phyloP scores from a whole-genome alignment of 768 basidiomycete species.

The Panaeolus cyanescens region DNA sequence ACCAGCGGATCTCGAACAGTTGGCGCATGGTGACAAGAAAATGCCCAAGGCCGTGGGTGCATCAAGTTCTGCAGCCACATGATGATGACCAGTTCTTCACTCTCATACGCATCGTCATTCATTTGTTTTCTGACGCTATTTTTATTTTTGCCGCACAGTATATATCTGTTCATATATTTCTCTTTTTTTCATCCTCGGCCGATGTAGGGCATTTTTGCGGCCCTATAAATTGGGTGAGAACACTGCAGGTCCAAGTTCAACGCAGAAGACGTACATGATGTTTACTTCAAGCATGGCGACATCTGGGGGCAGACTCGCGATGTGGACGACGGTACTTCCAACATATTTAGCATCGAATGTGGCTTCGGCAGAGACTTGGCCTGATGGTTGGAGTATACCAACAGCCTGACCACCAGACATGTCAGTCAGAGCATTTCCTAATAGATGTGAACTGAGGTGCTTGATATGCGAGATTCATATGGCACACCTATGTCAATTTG shows the following conservation, averaged over 20 bases:
- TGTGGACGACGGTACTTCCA: constrained; percentile 68
- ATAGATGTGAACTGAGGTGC: not conserved
- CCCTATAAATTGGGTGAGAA: constrained; percentile 1
- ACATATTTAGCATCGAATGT: constrained; percentile 76
- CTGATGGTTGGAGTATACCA: constrained; percentile 73
- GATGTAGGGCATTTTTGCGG: constrained; percentile 3
- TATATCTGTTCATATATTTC: not conserved
- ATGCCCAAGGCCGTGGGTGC: constrained; percentile 82
- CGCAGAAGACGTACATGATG: constrained; percentile 57
- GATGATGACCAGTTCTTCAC: not conserved
- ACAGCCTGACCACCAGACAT: constrained; percentile 48
- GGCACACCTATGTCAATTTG: constrained; percentile 79
- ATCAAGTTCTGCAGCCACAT: constrained; percentile 33
- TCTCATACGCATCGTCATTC: not conserved
- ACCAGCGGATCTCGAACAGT: constrained; percentile 75
- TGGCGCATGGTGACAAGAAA: constrained; percentile 84
- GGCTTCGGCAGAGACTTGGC: constrained; percentile 55
- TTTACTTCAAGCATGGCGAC: constrained; percentile 73
- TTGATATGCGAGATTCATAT: not conserved
- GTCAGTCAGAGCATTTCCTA: constrained; percentile 72
- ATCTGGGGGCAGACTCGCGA: constrained; percentile 67
- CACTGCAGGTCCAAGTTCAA: not conserved
- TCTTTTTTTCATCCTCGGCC: constrained; percentile 1
- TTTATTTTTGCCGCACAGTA: not conserved
- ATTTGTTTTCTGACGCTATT: not conserved